phyloP scores from a whole-genome alignment of 192 early-diverging fungal genomes.

The Lobulomyces angularis region DNA sequence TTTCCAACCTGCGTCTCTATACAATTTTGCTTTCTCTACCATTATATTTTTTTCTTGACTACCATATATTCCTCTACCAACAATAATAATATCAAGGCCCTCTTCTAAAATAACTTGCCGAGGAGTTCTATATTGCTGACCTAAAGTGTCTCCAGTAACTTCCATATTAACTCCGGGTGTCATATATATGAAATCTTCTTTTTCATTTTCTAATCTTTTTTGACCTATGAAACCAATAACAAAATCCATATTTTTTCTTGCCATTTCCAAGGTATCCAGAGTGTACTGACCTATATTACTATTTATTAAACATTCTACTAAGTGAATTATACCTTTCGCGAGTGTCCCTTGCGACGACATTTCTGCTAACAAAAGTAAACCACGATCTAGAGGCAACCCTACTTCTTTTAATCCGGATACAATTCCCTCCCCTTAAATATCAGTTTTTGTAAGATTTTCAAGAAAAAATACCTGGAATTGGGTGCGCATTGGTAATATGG shows the following conservation, averaged over 20 bases:
- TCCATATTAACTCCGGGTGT: constrained; percentile 89
- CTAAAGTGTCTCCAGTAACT: constrained; percentile 68
- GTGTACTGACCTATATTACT: constrained; percentile 86
- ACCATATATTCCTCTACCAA: constrained; percentile 94
- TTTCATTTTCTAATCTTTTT: constrained; percentile 31
- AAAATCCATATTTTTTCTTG: constrained; percentile 73
- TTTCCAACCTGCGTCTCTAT: constrained; percentile 89
- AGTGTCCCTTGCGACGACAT: constrained; percentile 92
- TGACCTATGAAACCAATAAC: constrained; percentile 91
- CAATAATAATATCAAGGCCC: constrained; percentile 93
- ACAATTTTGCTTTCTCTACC: constrained; percentile 48
- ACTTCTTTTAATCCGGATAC: constrained; percentile 83
- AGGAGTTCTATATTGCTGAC: constrained; percentile 94
- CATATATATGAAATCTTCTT: constrained; percentile 86
- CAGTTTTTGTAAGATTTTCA: not conserved
- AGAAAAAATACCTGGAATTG: constrained; percentile 48
- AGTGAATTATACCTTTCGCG: too few species aligned
- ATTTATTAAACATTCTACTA: too few species aligned
- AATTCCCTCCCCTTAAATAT: constrained; percentile 68
- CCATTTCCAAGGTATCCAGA: constrained; percentile 72
- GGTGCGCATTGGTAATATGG: constrained; percentile 91
- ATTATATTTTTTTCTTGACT: constrained; percentile 45
- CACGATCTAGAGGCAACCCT: constrained; percentile 62
- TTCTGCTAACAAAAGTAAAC: constrained; percentile 82
- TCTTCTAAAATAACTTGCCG: constrained; percentile 68